Conservation (phyloP, 805 yeast genomes). For the Pachysolen tannophilus region DNA sequence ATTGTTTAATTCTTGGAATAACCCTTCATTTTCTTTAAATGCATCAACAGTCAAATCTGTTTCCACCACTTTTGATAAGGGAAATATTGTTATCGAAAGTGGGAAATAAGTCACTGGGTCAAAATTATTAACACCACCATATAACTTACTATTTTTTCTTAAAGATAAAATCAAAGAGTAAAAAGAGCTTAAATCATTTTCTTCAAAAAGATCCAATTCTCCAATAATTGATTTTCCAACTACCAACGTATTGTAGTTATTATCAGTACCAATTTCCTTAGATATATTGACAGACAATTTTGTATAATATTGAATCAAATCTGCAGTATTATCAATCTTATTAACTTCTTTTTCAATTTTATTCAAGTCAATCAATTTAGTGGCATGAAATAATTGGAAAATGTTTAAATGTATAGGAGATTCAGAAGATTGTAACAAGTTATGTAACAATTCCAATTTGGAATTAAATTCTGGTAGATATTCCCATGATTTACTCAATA, state of each 20-base stretch:
- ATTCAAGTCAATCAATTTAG: constrained; percentile 23
- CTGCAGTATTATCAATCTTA: constrained; percentile 12
- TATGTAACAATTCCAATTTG: constrained; percentile 26
- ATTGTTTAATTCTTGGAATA: constrained; percentile 18
- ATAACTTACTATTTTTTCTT: constrained; percentile 36
- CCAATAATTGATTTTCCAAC: constrained; percentile 21
- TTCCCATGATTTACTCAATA: constrained; percentile 22
- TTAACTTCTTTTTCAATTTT: constrained; percentile 17
- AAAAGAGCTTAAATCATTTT: constrained; percentile 19
- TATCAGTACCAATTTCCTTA: constrained; percentile 16
- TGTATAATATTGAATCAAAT: constrained; percentile 19
- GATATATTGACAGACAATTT: constrained; percentile 13
- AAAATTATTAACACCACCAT: constrained; percentile 29
- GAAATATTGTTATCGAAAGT: constrained; percentile 34
- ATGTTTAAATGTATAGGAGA: constrained; percentile 35
- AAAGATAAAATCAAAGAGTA: constrained; percentile 43
- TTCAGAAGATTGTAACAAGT: constrained; percentile 24
- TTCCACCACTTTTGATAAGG: constrained; percentile 28
- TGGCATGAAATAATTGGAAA: constrained; percentile 27
- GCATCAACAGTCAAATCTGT: constrained; percentile 22
- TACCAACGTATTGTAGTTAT: constrained; percentile 19
- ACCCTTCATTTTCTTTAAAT: constrained; percentile 18
- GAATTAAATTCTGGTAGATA: constrained; percentile 22
- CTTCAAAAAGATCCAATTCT: constrained; percentile 8
- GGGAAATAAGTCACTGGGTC: constrained; percentile 29